Evolutionary conservation across 1,284 basidiomycete genomes (phyloP), one percentile per base, ranked within the genome.

Genomic region (Ceratobasidium sp.): DNA sequence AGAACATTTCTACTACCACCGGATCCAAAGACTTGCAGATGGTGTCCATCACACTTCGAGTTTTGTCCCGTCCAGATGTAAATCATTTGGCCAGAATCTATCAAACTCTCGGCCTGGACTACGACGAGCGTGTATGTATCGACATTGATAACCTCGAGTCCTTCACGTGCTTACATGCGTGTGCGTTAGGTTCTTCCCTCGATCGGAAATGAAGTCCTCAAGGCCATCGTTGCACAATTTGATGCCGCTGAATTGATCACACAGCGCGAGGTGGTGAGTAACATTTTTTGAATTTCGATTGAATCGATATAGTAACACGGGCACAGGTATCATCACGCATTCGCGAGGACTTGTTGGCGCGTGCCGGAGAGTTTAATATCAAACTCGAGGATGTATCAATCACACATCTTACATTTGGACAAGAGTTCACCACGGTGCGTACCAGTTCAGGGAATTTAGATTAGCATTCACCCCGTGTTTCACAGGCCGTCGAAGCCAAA

Each of bases 1-100:
- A 94, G 92, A 98, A 98, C 78, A 99, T 99, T 73, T 94, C 93
- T 20, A 98, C 96, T 0, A 96, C 92, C 6, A 98, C 95, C 35
- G 95, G 95, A 12, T 96, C 94, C 27, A 98, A 97, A 79, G 91
- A 98, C 79, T 82, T 99, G 80, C 96, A 99, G 82, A 98, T 98
- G 94, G 92, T 97, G 68, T 92, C 95, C 45, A 88, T 99, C 69
- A 98, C 96, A 1, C 86, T 99, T 56, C 92, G 97, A 75, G 96
- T 99, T 54, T 87, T 99, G 75, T 97, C 94, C 38, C 85, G 95
- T 70, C 97, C 96, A 25, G 95, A 98, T 80, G 87, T 92, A 47
- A 82, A 87, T 64, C 92, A 96, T 78, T 85, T 99, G 27, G 79
- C 96, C 35, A 92, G 88, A 81, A 98, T 99, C 77, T 99, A 99